Conservation (phyloP, 2,329 filamentous ascomycete genomes). For the Trichophaea hybrida region DNA sequence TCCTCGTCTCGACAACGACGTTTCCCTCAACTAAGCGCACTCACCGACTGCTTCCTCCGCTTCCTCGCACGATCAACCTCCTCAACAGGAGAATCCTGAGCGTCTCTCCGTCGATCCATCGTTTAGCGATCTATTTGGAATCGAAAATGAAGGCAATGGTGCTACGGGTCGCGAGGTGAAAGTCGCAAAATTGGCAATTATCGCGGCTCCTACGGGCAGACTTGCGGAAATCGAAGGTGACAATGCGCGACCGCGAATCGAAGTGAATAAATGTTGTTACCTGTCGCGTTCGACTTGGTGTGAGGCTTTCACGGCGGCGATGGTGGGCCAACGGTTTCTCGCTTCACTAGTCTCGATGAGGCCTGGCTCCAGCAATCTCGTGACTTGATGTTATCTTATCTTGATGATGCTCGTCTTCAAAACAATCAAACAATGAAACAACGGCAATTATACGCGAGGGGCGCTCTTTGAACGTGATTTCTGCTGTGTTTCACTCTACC, state of each 20-base stretch:
- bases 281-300: background rate
- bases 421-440: background rate
- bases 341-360: background rate
- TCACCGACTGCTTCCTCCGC: conserved; percentile 24
- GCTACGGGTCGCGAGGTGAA: background rate
- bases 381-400: background rate
- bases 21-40: conserved; percentile 7
- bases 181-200: background rate
- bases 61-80: conserved; percentile 23
- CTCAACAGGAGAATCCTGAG: conserved; percentile 17
- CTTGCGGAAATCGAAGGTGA: background rate
- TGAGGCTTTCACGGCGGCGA: background rate
- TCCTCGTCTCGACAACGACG: background rate
- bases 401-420: background rate
- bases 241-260: background rate
- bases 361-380: background rate
- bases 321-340: background rate
- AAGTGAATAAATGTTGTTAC: background rate
- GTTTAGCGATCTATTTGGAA: background rate
- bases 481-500: background rate
- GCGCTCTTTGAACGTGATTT: background rate
- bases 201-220: background rate
- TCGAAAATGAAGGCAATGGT: background rate
- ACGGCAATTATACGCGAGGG: background rate
- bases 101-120: conserved; percentile 23